Percentiles rank a stretch among this genome's conserved stretches.
Evolutionary conservation across 306 rosid species (phyloP).

Genomic region (Sechiopsis laciniata): DNA sequence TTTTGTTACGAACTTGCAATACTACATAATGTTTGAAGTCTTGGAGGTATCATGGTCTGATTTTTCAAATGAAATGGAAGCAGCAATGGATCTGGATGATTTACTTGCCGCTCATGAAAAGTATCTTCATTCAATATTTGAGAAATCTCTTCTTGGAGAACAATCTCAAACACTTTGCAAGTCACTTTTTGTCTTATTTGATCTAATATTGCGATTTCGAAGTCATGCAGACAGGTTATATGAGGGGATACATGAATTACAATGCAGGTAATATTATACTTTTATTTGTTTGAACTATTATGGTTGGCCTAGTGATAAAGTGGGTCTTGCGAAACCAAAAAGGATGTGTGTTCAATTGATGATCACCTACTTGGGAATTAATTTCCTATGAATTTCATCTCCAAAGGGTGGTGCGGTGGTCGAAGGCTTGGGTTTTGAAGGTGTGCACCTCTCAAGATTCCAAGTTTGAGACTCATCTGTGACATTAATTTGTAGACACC

Average conservation of each 20-base stretch:
- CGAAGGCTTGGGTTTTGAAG: no score
- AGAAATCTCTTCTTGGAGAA: conserved; percentile 92
- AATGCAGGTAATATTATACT: conserved; percentile 59
- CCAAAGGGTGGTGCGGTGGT: no score
- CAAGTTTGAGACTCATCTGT: no score
- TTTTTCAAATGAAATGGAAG: conserved; percentile 76
- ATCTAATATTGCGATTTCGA: conserved; percentile 78
- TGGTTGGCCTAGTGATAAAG: no score
- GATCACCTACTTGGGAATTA: no score
- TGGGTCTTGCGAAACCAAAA: no score
- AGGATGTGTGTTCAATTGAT: no score
- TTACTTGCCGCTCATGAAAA: conserved; percentile 90
- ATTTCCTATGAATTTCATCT: no score
- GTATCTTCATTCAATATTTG: conserved; percentile 78
- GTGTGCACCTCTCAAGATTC: no score
- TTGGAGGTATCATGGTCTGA: conserved; percentile 91
- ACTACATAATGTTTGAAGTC: conserved; percentile 95
- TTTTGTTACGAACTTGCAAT: conserved; percentile 87
- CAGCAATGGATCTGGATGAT: conserved; percentile 92
- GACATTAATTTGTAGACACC: no score
- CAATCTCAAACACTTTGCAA: conserved; percentile 74
- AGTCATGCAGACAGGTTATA: conserved; percentile 77
- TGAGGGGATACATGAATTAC: conserved; percentile 87
- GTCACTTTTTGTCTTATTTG: conserved; percentile 76
- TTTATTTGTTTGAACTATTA: background rate